Evolutionary conservation across 1,139 yeast genomes (phyloP).

Genomic region (Nakaseomyces nivariensis): DNA sequence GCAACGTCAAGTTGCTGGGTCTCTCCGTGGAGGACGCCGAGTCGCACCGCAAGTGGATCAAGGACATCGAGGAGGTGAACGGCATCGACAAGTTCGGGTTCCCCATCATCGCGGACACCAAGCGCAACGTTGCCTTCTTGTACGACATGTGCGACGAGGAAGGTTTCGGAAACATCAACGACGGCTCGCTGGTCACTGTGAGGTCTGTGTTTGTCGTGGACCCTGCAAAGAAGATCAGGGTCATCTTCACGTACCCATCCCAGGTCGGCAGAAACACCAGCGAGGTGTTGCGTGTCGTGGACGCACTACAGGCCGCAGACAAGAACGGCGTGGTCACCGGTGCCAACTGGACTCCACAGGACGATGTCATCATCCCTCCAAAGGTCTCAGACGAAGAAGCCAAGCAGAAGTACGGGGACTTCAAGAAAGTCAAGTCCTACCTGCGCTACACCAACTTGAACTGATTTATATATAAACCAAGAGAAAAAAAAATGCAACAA

Average conservation of each 20-base stretch:
- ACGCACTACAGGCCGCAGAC: conserved; percentile 76
- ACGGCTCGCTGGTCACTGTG: conserved; percentile 65
- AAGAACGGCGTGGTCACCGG: conserved; percentile 77
- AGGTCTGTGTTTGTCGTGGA: conserved; percentile 85
- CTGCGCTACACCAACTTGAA: conserved; percentile 43
- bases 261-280: conserved; percentile 85
- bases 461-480: no score
- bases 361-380: conserved; percentile 86
- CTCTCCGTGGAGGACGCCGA: conserved; percentile 72
- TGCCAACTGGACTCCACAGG: conserved; percentile 52
- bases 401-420: conserved; percentile 68
- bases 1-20: conserved; percentile 78
- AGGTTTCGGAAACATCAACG: conserved; percentile 67
- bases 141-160: conserved; percentile 90
- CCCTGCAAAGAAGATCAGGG: conserved; percentile 75
- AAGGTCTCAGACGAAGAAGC: conserved; percentile 73
- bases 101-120: conserved; percentile 82
- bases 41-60: conserved; percentile 72
- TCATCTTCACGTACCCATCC: conserved; percentile 79
- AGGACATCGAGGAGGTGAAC: conserved; percentile 72
- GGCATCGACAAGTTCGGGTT: conserved; percentile 59
- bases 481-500: no score
- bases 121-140: conserved; percentile 67
- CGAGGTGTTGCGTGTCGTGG: conserved; percentile 79
- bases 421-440: conserved; percentile 74